A percentile compares a stretch with the other conserved stretches of the same genome.
phyloP scores from a whole-genome alignment of 106 monocot species.

The Phalaenopsis aphrodite region DNA sequence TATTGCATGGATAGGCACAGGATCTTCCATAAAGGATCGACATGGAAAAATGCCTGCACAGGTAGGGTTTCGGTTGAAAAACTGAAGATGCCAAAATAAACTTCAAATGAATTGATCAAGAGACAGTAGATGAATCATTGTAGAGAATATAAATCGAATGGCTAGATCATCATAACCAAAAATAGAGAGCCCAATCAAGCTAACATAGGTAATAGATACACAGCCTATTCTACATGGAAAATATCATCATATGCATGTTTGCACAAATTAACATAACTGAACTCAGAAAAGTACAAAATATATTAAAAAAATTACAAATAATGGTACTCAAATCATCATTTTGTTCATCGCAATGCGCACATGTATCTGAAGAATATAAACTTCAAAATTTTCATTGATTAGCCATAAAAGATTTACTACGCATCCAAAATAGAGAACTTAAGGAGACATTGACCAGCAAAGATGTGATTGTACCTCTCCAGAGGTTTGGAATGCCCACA shows the following conservation, averaged over 20 bases:
- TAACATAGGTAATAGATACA: neutral
- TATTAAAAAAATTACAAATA: neutral
- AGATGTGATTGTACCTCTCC: constrained; percentile 62
- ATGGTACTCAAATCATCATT: neutral
- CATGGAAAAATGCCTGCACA: no score
- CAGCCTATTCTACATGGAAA: neutral
- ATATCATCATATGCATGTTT: neutral
- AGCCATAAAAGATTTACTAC: neutral
- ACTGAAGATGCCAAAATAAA: no score
- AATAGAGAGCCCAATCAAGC: neutral
- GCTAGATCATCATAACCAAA: neutral
- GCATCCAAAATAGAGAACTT: neutral
- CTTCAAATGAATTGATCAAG: no score
- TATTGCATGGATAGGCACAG: no score
- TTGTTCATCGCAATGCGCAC: neutral
- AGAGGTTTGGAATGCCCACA: constrained; percentile 73
- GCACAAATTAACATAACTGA: neutral
- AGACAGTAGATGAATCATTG: neutral
- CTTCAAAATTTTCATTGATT: neutral
- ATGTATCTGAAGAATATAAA: neutral
- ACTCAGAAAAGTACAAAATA: neutral
- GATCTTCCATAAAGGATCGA: no score
- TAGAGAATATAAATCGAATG: no score
- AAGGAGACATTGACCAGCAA: neutral
- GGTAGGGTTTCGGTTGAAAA: no score